A percentile compares a stretch with the other conserved stretches of the same genome.
These are phyloP conservation scores for Penicillium sp. DNA, from an alignment of 2,329 filamentous ascomycete genomes.

Conservation along the genomic window DNA sequence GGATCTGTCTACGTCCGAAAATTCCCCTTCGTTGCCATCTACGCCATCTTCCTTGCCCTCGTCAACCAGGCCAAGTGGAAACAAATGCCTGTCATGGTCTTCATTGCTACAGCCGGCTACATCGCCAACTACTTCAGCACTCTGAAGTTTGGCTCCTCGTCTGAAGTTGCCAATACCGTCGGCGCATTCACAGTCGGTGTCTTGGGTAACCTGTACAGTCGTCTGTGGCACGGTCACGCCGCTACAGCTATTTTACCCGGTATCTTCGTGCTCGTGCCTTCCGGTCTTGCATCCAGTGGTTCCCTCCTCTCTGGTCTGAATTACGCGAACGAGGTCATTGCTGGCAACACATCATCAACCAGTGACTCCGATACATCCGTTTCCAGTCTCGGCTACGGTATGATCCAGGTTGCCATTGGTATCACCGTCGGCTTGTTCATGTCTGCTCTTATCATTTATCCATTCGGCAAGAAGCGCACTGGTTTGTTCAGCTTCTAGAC, in stretches of 20 bases:
- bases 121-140: conserved; percentile 76
- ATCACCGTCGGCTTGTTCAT: conserved; percentile 53
- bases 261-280: conserved; percentile 73
- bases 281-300: conserved; percentile 61
- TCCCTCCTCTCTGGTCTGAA: conserved; percentile 60
- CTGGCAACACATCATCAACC: conserved; percentile 22
- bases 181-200: conserved; percentile 79
- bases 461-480: conserved; percentile 50
- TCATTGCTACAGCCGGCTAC: conserved; percentile 74
- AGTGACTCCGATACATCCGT: conserved; percentile 38
- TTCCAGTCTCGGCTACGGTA: conserved; percentile 51
- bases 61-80: conserved; percentile 83
- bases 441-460: conserved; percentile 51
- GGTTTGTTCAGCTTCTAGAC: conserved; percentile 49
- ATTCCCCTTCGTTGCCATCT: conserved; percentile 74
- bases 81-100: conserved; percentile 75
- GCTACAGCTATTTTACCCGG: conserved; percentile 85
- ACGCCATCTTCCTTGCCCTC: conserved; percentile 73
- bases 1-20: conserved; percentile 47
- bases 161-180: conserved; percentile 75
- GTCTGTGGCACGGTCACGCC: conserved; percentile 73
- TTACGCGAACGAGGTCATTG: conserved; percentile 57
- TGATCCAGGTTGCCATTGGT: conserved; percentile 53
- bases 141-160: conserved; percentile 67
- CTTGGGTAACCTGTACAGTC: conserved; percentile 76